A percentile compares a stretch with the other conserved stretches of the same genome.
phyloP scores from a whole-genome alignment of 768 basidiomycete genomes.

The Panaeolus papilionaceus region DNA sequence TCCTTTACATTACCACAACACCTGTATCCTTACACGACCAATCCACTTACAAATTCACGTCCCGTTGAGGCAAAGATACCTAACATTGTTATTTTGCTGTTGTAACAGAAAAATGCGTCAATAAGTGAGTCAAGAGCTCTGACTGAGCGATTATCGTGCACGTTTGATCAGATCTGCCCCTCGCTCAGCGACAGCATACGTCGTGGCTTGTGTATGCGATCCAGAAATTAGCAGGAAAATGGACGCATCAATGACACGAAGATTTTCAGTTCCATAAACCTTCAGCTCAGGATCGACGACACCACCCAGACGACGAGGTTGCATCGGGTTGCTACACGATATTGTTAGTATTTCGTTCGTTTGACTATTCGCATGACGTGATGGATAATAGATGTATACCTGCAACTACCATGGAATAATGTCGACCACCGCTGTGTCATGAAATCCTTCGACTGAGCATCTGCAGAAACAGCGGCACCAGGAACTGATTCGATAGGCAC shows the following conservation, averaged over 20 bases:
- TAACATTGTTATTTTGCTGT: too few relatives aligned
- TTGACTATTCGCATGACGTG: too few relatives aligned
- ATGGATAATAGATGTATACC: neutral
- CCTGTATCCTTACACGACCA: too few relatives aligned
- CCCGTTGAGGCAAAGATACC: too few relatives aligned
- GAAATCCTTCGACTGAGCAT: neutral
- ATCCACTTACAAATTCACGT: too few relatives aligned
- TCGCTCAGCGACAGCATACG: conserved; percentile 29
- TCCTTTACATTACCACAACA: too few relatives aligned
- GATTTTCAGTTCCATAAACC: conserved; percentile 34
- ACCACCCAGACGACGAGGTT: conserved; percentile 29
- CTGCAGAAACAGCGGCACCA: neutral
- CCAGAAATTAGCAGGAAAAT: conserved; percentile 32
- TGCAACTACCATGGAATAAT: conserved; percentile 7
- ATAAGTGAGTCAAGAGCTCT: too few relatives aligned
- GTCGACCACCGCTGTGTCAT: neutral
- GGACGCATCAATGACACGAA: conserved; percentile 41
- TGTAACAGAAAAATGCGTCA: too few relatives aligned
- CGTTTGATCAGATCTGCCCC: neutral
- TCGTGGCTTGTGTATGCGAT: conserved; percentile 28
- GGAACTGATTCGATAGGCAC: neutral
- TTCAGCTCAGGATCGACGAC: conserved; percentile 36
- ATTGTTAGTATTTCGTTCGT: neutral
- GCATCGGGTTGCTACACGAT: neutral
- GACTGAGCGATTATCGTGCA: neutral